Evolutionary conservation across 768 basidiomycete species (phyloP).

Genomic region (Amanita thiersii): DNA sequence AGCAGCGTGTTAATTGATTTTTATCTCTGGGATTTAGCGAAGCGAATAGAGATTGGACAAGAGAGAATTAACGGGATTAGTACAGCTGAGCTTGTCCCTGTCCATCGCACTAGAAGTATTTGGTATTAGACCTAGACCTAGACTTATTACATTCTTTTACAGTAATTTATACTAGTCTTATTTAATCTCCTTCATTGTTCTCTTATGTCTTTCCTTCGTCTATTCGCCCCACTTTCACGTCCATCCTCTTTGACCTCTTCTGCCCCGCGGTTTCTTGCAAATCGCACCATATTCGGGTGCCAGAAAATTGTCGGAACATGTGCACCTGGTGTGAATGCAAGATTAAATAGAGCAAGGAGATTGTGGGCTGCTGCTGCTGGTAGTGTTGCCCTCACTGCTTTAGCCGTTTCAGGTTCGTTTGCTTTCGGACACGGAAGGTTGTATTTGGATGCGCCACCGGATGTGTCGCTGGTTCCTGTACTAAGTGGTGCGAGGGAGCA

Average conservation of each 20-base stretch:
- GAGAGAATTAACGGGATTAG: constrained; percentile 53
- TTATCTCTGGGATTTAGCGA: constrained; percentile 85
- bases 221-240: too few relatives aligned
- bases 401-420: background rate
- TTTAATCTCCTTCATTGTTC: background rate
- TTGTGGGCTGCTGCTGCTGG: too few relatives aligned
- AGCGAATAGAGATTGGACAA: constrained; percentile 57
- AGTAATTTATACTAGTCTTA: constrained; percentile 3
- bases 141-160: background rate
- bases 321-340: too few relatives aligned
- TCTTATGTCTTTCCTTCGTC: too few relatives aligned
- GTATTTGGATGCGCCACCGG: constrained; percentile 4
- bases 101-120: constrained; percentile 74
- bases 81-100: constrained; percentile 51
- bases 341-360: too few relatives aligned
- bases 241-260: too few relatives aligned
- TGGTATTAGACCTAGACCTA: constrained; percentile 65
- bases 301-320: too few relatives aligned
- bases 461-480: too few relatives aligned
- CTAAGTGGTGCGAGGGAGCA: background rate
- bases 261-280: too few relatives aligned
- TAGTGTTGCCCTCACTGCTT: background rate
- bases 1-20: constrained; percentile 86
- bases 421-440: constrained; percentile 1
- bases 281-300: too few relatives aligned